phyloP scores from a whole-genome alignment of 75 land plant genomes.

The Larix kaempferi region DNA sequence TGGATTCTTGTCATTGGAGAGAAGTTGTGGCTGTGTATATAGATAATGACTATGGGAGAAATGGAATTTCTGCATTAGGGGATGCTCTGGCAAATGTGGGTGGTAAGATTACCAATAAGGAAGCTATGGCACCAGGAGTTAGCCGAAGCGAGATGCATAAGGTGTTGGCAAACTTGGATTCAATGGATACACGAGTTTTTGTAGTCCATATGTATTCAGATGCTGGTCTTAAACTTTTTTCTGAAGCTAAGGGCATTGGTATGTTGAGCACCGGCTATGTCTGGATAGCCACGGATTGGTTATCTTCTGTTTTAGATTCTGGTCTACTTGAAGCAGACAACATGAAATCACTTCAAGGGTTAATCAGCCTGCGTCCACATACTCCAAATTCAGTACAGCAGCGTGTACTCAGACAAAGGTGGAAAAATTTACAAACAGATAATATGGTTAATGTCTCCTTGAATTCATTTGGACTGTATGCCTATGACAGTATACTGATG shows the following conservation, averaged over 20 bases:
- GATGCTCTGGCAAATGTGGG: slow-evolving; percentile 34
- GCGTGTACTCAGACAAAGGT: slow-evolving; percentile 31
- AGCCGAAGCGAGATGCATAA: slow-evolving; percentile 13
- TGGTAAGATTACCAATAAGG: slow-evolving; percentile 37
- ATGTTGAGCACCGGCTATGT: slow-evolving; percentile 55
- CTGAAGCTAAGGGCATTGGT: slow-evolving; percentile 31
- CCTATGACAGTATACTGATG: slow-evolving; percentile 80
- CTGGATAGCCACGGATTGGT: slow-evolving; percentile 48
- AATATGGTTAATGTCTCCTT: slow-evolving; percentile 17
- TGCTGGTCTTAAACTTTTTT: slow-evolving; percentile 25
- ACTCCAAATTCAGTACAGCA: slow-evolving; percentile 50
- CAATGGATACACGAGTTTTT: slow-evolving; percentile 49
- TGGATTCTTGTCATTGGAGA: slow-evolving; percentile 40
- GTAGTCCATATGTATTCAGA: slow-evolving; percentile 47
- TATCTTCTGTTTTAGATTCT: slow-evolving; percentile 16
- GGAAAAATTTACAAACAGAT: slow-evolving; percentile 30
- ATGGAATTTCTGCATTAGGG: slow-evolving; percentile 39
- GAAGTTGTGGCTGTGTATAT: slow-evolving; percentile 43
- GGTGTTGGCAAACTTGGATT: slow-evolving; percentile 19
- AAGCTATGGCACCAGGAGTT: slow-evolving; percentile 15
- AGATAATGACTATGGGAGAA: slow-evolving; percentile 52
- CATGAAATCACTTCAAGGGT: slow-evolving; percentile 62
- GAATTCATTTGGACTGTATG: slow-evolving; percentile 72
- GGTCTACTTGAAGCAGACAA: slow-evolving; percentile 22
- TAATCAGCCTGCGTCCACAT: slow-evolving; percentile 65